Evolutionary conservation across 2,329 filamentous ascomycete species (phyloP).

Genomic region (Phialophora expanda): DNA sequence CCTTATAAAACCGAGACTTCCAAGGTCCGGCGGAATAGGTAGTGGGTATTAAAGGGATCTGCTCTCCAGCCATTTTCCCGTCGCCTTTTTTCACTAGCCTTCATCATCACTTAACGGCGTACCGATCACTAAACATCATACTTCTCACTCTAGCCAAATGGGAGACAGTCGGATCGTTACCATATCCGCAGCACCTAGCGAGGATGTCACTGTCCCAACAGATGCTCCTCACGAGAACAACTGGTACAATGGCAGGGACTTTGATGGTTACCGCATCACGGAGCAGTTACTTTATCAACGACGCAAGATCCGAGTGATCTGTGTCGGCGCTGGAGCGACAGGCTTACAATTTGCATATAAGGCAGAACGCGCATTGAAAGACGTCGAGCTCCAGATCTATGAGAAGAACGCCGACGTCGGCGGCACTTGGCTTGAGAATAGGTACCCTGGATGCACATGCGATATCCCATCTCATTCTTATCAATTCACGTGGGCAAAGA

Average conservation of each 20-base stretch:
- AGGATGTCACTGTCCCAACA: conserved; percentile 29
- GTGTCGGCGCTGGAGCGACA: conserved; percentile 40
- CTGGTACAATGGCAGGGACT: conserved; percentile 34
- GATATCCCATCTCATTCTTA: conserved; percentile 59
- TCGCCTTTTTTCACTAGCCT: not conserved
- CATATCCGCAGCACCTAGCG: conserved; percentile 29
- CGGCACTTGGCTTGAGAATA: conserved; percentile 44
- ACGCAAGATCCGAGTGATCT: conserved; percentile 34
- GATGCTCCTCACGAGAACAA: conserved; percentile 33
- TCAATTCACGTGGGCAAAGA: conserved; percentile 56
- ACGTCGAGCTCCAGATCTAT: conserved; percentile 40
- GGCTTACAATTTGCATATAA: conserved; percentile 43
- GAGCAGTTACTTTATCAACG: conserved; percentile 28
- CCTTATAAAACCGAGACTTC: conserved; percentile 20
- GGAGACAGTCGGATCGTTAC: conserved; percentile 23
- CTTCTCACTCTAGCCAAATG: conserved; percentile 17
- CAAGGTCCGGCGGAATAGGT: not conserved
- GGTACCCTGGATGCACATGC: conserved; percentile 43
- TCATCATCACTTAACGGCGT: not conserved
- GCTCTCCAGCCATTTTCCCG: too few relatives aligned
- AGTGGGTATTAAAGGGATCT: not conserved
- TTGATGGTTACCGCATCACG: conserved; percentile 32
- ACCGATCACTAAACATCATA: not conserved
- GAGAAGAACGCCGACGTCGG: conserved; percentile 43
- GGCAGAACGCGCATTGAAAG: conserved; percentile 29